These are phyloP conservation scores for Fusarium staphyleae DNA, from an alignment of 2,329 filamentous ascomycete genomes.

Conservation along the genomic window DNA sequence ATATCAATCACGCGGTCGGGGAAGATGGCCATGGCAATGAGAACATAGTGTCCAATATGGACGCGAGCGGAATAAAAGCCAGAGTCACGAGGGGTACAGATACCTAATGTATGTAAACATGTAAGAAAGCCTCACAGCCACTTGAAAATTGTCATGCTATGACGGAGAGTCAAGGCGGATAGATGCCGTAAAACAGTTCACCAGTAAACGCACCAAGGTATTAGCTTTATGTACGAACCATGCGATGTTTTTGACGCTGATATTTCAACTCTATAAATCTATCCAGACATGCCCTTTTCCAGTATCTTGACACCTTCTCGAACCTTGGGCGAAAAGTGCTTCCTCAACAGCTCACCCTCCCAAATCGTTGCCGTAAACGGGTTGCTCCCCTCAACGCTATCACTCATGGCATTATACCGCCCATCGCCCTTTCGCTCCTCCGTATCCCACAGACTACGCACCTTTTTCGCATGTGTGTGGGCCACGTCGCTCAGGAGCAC, in stretches of 20 bases:
- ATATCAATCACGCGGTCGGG: not conserved
- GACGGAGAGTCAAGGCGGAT: too few relatives aligned
- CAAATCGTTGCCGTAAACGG: constrained; percentile 90
- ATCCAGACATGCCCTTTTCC: constrained; percentile 67
- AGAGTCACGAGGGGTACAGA: not conserved
- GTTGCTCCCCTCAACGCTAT: constrained; percentile 84
- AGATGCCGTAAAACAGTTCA: not conserved
- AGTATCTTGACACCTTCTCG: constrained; percentile 74
- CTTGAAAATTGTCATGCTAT: not conserved
- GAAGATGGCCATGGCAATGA: not conserved
- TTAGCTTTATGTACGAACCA: not conserved
- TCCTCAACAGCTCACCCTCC: constrained; percentile 87
- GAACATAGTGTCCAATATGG: not conserved
- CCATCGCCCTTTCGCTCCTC: constrained; percentile 94
- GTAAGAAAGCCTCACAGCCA: not conserved
- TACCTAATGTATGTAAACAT: constrained; percentile 7
- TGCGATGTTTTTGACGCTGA: constrained; percentile 1
- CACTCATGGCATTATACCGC: constrained; percentile 75
- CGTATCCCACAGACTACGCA: constrained; percentile 89
- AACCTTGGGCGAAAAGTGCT: constrained; percentile 87
- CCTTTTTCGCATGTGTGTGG: constrained; percentile 81
- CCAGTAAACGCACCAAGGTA: not conserved
- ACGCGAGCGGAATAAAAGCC: not conserved
- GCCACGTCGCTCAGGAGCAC: constrained; percentile 79
- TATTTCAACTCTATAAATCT: constrained; percentile 18